Conservation (phyloP, 2,329 filamentous ascomycete genomes). For the Aspergillus quadricinctus region DNA sequence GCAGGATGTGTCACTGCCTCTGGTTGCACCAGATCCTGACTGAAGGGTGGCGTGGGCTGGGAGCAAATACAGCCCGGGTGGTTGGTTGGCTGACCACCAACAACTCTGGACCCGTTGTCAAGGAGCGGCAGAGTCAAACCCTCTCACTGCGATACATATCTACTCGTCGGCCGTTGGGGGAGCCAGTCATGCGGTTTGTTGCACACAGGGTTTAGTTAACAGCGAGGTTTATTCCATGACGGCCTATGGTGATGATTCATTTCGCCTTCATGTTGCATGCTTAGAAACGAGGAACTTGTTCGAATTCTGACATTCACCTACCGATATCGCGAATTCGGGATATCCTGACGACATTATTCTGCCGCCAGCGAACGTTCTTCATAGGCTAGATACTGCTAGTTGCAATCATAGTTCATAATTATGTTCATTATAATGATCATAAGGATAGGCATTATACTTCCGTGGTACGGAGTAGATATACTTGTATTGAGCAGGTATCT, state of each 20-base stretch:
- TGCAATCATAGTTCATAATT: neutral
- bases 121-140: neutral
- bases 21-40: neutral
- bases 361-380: neutral
- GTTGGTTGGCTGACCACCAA: neutral
- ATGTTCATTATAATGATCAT: neutral
- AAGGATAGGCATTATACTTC: neutral
- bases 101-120: neutral
- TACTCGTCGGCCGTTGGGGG: too few relatives aligned
- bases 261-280: neutral
- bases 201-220: neutral
- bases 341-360: neutral
- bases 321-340: neutral
- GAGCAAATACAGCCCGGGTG: neutral
- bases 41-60: neutral
- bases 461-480: neutral
- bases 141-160: neutral
- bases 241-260: neutral
- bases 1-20: neutral
- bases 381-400: neutral
- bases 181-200: neutral
- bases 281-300: neutral
- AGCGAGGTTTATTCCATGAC: neutral
- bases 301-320: neutral
- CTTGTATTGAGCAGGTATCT: neutral